Evolutionary conservation across 768 basidiomycete species (phyloP).

Genomic region (Bullera alba): DNA sequence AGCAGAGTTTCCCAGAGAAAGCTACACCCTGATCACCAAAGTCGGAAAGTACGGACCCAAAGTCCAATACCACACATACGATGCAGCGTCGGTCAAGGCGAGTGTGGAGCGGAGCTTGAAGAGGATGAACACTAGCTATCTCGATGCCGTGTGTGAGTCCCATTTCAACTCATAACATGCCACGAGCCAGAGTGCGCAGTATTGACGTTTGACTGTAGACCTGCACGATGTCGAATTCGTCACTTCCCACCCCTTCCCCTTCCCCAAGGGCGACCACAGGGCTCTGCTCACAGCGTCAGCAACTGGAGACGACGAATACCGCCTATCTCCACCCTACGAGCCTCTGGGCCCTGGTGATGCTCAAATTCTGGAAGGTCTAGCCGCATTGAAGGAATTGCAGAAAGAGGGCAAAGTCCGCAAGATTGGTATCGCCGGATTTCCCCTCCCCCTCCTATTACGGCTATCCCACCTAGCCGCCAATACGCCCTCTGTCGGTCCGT

Average conservation of each 20-base stretch:
- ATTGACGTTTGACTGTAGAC: constrained; percentile 23
- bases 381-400: constrained; percentile 27
- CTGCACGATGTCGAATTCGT: constrained; percentile 46
- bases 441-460: constrained; percentile 42
- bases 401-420: constrained; percentile 35
- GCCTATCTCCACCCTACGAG: constrained; percentile 7
- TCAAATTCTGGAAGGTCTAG: constrained; percentile 20
- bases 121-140: constrained; percentile 36
- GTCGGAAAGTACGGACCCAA: constrained; percentile 41
- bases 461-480: constrained; percentile 30
- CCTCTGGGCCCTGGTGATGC: constrained; percentile 16
- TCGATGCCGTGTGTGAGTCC: constrained; percentile 46
- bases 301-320: constrained; percentile 4
- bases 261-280: constrained; percentile 23
- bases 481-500: constrained; percentile 11
- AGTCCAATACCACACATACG: constrained; percentile 34
- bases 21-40: constrained; percentile 45
- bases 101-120: constrained; percentile 40
- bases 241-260: constrained; percentile 14
- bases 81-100: constrained; percentile 22
- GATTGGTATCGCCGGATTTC: constrained; percentile 44
- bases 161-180: not conserved
- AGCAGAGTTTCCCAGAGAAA: constrained; percentile 33
- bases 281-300: constrained; percentile 5
- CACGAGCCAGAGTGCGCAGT: not conserved